These are phyloP conservation scores for Salix koriyanagi DNA, from an alignment of 345 rosid species.

Conservation along the genomic window DNA sequence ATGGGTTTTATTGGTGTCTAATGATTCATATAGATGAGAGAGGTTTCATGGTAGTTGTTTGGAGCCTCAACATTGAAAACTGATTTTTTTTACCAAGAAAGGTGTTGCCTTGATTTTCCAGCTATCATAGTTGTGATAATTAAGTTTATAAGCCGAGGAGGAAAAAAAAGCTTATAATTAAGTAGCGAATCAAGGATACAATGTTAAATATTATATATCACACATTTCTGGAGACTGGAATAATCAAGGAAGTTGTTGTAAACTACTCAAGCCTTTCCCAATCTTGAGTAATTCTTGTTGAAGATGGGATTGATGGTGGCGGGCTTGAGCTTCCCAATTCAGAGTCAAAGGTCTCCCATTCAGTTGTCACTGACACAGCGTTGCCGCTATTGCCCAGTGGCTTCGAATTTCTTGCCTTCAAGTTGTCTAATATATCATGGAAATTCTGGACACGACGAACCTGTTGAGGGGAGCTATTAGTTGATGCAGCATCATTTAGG, in stretches of 20 bases:
- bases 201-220: slow-evolving; percentile 9
- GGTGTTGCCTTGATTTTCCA: no score
- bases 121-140: no score
- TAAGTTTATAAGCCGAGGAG: background rate
- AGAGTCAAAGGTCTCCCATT: slow-evolving; percentile 74
- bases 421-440: slow-evolving; percentile 60
- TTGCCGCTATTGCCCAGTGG: slow-evolving; percentile 45
- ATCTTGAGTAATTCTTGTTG: slow-evolving; percentile 49
- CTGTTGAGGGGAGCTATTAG: slow-evolving; percentile 35
- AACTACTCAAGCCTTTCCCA: slow-evolving; percentile 75
- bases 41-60: no score
- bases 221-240: slow-evolving; percentile 3
- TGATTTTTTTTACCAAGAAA: no score
- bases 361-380: slow-evolving; percentile 50
- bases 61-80: no score
- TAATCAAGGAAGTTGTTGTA: slow-evolving; percentile 6
- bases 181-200: background rate
- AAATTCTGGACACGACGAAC: slow-evolving; percentile 68
- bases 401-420: slow-evolving; percentile 61
- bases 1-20: no score
- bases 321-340: slow-evolving; percentile 70
- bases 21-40: no score
- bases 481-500: background rate
- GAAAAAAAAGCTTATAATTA: background rate
- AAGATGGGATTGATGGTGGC: slow-evolving; percentile 49